Percentiles rank a stretch among this genome's conserved stretches.
These are phyloP conservation scores for Salvia hispanica DNA, from an alignment of 257 asterid genomes.

Conservation along the genomic window DNA sequence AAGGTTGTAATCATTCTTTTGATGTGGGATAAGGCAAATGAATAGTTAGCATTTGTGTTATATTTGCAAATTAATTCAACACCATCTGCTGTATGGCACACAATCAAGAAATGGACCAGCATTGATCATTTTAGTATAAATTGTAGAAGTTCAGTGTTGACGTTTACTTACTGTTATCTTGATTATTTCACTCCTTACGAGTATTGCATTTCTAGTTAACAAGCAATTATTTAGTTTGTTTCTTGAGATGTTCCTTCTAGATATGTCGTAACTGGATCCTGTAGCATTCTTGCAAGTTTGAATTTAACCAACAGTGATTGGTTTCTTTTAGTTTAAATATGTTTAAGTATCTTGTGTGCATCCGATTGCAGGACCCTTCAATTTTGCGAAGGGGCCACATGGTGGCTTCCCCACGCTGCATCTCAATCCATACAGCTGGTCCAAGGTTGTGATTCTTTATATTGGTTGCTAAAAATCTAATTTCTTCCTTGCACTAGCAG, in stretches of 20 bases:
- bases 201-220: not conserved
- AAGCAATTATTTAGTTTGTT: not conserved
- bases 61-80: not conserved
- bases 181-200: constrained; percentile 7
- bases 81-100: not conserved
- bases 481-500: constrained; percentile 8
- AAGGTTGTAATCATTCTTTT: not conserved
- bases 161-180: not conserved
- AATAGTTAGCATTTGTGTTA: not conserved
- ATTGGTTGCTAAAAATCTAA: not conserved
- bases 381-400: constrained; percentile 59
- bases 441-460: constrained; percentile 64
- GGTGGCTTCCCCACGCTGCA: constrained; percentile 73
- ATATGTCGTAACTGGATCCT: not conserved
- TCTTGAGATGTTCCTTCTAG: not conserved
- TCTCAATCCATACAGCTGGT: constrained; percentile 90
- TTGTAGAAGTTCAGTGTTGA: not conserved
- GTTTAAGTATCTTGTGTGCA: constrained; percentile 2
- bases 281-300: not conserved
- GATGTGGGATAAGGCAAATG: not conserved
- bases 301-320: not conserved
- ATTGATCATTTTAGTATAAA: constrained; percentile 9
- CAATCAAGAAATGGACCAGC: not conserved
- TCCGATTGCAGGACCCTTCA: constrained; percentile 78
- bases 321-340: constrained; percentile 11